A percentile compares a stretch with the other conserved stretches of the same genome.
Evolutionary conservation across 306 rosid genomes (phyloP).

Genomic region (Fragaria nilgerrensis): DNA sequence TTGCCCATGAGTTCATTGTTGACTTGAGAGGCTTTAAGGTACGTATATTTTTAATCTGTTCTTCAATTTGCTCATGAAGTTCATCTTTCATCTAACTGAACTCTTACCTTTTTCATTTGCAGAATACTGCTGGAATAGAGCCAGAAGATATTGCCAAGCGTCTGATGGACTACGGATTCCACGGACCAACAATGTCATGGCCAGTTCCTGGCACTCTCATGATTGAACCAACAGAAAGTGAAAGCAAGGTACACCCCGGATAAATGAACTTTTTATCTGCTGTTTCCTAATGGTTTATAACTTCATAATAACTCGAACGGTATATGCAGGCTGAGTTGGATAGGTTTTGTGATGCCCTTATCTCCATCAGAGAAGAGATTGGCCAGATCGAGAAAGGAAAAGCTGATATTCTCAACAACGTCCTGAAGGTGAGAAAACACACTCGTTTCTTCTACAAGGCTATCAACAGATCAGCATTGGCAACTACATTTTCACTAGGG

Average conservation of each 20-base stretch:
- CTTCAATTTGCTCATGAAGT: constrained; percentile 1
- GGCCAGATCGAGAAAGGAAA: constrained; percentile 88
- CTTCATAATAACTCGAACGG: neutral
- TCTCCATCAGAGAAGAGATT: constrained; percentile 87
- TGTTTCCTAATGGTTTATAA: constrained; percentile 9
- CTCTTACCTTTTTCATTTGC: neutral
- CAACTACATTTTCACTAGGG: neutral
- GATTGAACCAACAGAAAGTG: constrained; percentile 99
- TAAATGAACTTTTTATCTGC: neutral
- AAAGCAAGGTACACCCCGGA: constrained; percentile 72
- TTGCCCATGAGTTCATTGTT: constrained; percentile 91
- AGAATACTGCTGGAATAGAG: constrained; percentile 90
- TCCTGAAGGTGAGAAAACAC: constrained; percentile 67
- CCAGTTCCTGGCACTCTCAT: constrained; percentile 99
- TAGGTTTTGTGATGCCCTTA: constrained; percentile 87
- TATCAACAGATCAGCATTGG: neutral
- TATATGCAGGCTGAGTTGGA: constrained; percentile 89
- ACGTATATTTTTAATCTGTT: constrained; percentile 20
- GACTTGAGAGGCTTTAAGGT: constrained; percentile 99
- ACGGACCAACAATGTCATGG: constrained; percentile 99
- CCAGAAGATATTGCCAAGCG: constrained; percentile 98
- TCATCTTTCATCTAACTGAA: neutral
- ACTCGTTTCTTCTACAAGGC: constrained; percentile 2
- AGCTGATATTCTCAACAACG: constrained; percentile 78
- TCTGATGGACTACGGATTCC: constrained; percentile 96